Evolutionary conservation across 192 early-diverging fungal species (phyloP), one percentile per base, ranked within the genome.

Genomic region (Cetraspora pellucida): DNA sequence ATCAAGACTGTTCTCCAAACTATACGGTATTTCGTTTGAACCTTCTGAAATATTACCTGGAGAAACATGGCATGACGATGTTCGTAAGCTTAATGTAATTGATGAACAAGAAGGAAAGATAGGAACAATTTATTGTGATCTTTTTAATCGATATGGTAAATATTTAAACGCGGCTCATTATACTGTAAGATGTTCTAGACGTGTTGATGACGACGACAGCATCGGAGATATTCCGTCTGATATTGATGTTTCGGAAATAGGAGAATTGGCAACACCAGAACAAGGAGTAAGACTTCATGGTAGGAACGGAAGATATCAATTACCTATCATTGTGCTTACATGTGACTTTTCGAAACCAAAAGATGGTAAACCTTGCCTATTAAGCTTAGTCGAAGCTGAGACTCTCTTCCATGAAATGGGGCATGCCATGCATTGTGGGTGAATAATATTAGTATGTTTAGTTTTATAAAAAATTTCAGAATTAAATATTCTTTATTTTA

Each of bases 321-420:
- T 91, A 17, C 92, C 93, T 3, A 83, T 93, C 0, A 87, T 93
- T 4, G 93, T 90, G 0, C 77, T 95, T 59, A 92, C 90, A 16
- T 93, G 91, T 76, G 90, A 92, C 57, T 95, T 93, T 63, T 75
- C 88, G 7, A 74, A 77, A 23, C 86, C 89, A 47, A 69, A 2
- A 75, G 59, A 78, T 44, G 78, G 80, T 14, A 72, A 77, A 17
- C 93, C 96, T 6, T 81, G 88, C 7, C 75, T 95, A 54, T 79
- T 99, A 75, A 88, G 83, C 43, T 89, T 92, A 85, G 80, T 79
- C 67, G 95, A 98, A 77, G 92, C 98, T 30, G 96, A 98, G 80
- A 99, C 98, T 0, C 81, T 98, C 3, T 99, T 97, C 83, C 98
- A 99, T 81, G 98, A 99, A 74, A 97, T 98, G 95, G 98, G 98